Evolutionary conservation across 306 rosid species (phyloP).

Genomic region (Cicer yamashitae): DNA sequence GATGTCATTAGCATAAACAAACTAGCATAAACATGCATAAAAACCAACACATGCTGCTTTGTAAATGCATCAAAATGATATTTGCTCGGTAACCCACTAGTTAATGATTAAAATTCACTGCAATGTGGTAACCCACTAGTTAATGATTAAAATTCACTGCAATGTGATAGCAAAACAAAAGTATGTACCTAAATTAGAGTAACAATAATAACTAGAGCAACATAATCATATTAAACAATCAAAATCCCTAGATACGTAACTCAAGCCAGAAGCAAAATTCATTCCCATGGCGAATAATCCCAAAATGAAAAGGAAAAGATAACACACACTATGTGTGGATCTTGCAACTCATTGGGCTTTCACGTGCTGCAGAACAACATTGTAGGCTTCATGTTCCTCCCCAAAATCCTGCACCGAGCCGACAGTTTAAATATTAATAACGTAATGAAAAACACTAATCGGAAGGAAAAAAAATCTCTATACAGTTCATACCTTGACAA

Average conservation of each 20-base stretch:
- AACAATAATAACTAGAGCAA: background rate
- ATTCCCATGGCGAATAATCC: constrained; percentile 26
- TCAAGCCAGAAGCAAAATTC: constrained; percentile 42
- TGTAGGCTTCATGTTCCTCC: constrained; percentile 59
- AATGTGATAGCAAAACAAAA: constrained; percentile 2
- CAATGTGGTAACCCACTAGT: background rate
- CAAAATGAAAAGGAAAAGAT: constrained; percentile 14
- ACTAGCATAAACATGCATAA: background rate
- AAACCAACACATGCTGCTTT: background rate
- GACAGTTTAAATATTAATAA: background rate
- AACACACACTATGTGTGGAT: background rate
- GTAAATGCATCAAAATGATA: background rate
- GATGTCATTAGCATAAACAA: no score
- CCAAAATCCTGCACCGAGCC: constrained; percentile 52
- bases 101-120: background rate
- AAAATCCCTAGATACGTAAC: constrained; percentile 31
- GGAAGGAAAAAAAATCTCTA: background rate
- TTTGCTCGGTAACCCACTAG: background rate
- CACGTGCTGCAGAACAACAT: constrained; percentile 57
- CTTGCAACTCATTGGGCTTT: constrained; percentile 48
- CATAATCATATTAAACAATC: constrained; percentile 27
- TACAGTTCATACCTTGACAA: constrained; percentile 65
- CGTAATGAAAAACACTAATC: background rate
- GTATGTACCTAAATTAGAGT: constrained; percentile 23
- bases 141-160: background rate